Evolutionary conservation across 1,284 basidiomycete genomes (phyloP).

Genomic region (Tremellales sp.): DNA sequence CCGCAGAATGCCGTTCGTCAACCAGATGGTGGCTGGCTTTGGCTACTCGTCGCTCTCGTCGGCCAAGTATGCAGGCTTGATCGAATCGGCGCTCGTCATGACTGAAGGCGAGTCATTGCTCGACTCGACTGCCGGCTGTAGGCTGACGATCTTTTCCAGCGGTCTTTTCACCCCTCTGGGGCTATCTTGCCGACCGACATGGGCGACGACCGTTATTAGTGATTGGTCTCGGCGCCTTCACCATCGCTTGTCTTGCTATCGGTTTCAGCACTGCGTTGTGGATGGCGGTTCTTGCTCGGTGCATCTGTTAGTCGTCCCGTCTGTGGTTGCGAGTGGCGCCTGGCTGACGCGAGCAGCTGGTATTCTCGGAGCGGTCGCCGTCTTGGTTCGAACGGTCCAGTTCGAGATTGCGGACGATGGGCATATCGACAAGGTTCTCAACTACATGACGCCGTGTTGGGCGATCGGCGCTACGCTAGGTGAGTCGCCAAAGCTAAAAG

Average conservation of each 20-base stretch:
- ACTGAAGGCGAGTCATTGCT: slow-evolving; percentile 2
- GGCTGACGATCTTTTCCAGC: background rate
- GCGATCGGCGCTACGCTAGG: slow-evolving; percentile 5
- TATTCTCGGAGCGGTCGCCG: slow-evolving; percentile 3
- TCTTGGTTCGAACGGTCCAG: slow-evolving; percentile 6
- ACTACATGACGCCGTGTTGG: slow-evolving; percentile 2
- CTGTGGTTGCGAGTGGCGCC: too few relatives aligned
- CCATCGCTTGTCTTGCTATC: background rate
- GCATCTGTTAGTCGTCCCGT: slow-evolving; percentile 1
- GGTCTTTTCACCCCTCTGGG: slow-evolving; percentile 5
- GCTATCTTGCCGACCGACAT: slow-evolving; percentile 1
- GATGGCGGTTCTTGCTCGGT: background rate
- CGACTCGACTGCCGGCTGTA: background rate
- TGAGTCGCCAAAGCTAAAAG: background rate
- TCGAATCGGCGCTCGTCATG: slow-evolving; percentile 7
- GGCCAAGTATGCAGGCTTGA: slow-evolving; percentile 1
- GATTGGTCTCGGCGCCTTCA: slow-evolving; percentile 4
- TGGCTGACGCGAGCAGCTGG: slow-evolving; percentile 1
- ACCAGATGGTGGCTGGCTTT: slow-evolving; percentile 7
- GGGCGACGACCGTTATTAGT: slow-evolving; percentile 4
- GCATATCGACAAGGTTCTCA: background rate
- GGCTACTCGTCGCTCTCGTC: background rate
- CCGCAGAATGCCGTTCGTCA: slow-evolving; percentile 15
- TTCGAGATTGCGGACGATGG: slow-evolving; percentile 1
- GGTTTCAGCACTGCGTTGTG: slow-evolving; percentile 1